Evolutionary conservation across 2,329 filamentous ascomycete species (phyloP).

Genomic region (Xylariomycetidae sp.): DNA sequence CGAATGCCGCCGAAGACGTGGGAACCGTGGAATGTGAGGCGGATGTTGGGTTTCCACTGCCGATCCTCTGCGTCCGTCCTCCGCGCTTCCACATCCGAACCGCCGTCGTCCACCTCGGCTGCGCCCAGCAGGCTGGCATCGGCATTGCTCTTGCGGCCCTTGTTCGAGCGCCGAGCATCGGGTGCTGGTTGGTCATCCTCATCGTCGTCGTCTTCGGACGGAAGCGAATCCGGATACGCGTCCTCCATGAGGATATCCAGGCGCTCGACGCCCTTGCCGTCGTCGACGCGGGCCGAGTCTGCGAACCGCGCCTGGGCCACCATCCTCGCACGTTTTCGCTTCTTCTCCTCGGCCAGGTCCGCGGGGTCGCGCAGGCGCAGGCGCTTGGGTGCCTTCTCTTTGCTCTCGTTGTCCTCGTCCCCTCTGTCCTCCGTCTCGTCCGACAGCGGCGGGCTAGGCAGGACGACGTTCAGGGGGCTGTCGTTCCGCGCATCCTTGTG

Average conservation of each 20-base stretch:
- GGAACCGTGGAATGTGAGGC: conserved; percentile 64
- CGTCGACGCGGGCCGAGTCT: conserved; percentile 45
- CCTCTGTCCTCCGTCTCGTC: conserved; percentile 27
- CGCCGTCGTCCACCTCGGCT: conserved; percentile 20
- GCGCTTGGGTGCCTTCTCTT: conserved; percentile 14
- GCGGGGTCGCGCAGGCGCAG: conserved; percentile 17
- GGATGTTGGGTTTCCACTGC: conserved; percentile 52
- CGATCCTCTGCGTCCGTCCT: conserved; percentile 11
- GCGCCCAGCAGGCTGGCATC: conserved; percentile 17
- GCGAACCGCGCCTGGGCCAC: conserved; percentile 68
- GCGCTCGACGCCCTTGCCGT: conserved; percentile 56
- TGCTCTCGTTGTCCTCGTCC: conserved; percentile 11
- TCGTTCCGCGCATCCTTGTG: conserved; percentile 30
- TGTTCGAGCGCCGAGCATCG: conserved; percentile 12
- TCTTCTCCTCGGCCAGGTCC: conserved; percentile 26
- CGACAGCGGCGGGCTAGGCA: conserved; percentile 43
- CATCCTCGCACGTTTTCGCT: conserved; percentile 52
- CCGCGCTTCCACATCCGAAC: background rate
- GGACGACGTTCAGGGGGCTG: conserved; percentile 48
- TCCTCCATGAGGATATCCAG: conserved; percentile 56
- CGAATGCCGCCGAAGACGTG: conserved; percentile 79
- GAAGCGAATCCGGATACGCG: no score
- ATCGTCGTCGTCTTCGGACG: conserved; percentile 4
- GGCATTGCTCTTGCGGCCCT: conserved; percentile 18
- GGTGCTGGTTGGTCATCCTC: conserved; percentile 5